Evolutionary conservation across 2,329 filamentous ascomycete species (phyloP).

Genomic region (Plectosphaerella cucumerina): DNA sequence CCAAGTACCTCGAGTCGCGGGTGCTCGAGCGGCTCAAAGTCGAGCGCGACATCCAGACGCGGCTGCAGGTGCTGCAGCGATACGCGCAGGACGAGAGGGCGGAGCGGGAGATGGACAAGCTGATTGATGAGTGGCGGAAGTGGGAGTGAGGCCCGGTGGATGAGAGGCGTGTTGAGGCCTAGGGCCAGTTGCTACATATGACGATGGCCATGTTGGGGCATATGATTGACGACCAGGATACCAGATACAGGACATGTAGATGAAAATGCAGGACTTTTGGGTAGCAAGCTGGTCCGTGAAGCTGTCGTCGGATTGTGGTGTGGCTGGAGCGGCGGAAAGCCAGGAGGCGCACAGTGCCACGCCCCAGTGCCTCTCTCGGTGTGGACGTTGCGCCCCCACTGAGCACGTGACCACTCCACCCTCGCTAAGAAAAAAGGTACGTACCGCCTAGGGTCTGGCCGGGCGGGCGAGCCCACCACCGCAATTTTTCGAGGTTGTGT

Average conservation of each 20-base stretch:
- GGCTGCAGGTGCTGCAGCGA: slow-evolving; percentile 40
- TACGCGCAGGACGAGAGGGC: slow-evolving; percentile 30
- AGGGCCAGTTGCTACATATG: slow-evolving; percentile 27
- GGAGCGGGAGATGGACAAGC: slow-evolving; percentile 38
- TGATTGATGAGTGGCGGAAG: slow-evolving; percentile 53
- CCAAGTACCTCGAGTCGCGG: slow-evolving; percentile 55
- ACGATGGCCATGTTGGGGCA: background rate
- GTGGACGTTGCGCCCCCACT: background rate
- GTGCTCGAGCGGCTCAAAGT: slow-evolving; percentile 56
- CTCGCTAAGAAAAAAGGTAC: slow-evolving; percentile 3
- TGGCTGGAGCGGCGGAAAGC: no score
- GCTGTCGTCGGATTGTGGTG: no score
- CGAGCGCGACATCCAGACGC: slow-evolving; percentile 55
- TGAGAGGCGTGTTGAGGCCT: no score
- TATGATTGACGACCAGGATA: background rate
- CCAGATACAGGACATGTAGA: background rate
- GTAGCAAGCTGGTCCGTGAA: no score
- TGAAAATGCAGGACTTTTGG: no score
- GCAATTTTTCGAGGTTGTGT: background rate
- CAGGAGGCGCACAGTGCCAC: no score
- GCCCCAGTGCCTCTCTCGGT: no score
- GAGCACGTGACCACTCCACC: slow-evolving; percentile 1
- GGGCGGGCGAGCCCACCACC: background rate
- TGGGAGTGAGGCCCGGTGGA: slow-evolving; percentile 45
- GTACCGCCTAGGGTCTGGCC: slow-evolving; percentile 4